Evolutionary conservation across 2,329 filamentous ascomycete species (phyloP).

Genomic region (Fusarium sp.): DNA sequence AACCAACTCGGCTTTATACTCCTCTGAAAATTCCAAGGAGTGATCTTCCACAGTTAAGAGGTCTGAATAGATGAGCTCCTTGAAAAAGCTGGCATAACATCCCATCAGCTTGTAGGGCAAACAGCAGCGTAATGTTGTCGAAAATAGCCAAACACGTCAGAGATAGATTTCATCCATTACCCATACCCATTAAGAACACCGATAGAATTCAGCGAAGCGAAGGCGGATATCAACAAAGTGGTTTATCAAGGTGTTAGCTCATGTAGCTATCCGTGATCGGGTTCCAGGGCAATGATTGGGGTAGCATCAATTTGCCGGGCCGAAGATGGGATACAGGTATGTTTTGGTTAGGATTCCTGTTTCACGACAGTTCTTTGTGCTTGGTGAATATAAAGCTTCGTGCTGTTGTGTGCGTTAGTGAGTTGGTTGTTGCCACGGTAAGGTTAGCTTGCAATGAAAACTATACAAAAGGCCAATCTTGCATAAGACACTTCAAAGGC

Average conservation of each 20-base stretch:
- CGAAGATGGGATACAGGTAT: conserved; percentile 13
- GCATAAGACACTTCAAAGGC: background rate
- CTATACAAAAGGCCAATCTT: background rate
- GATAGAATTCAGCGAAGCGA: background rate
- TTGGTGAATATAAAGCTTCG: background rate
- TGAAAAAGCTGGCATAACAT: conserved; percentile 3
- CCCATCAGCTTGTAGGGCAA: conserved; percentile 17
- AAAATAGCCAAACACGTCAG: background rate
- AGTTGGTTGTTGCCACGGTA: background rate
- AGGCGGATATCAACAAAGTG: background rate
- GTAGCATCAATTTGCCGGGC: conserved; percentile 29
- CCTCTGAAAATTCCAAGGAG: background rate
- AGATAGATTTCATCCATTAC: background rate
- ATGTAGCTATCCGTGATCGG: conserved; percentile 23
- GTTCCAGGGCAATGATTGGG: conserved; percentile 13
- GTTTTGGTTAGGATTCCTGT: conserved; percentile 1
- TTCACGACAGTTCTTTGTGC: conserved; percentile 2
- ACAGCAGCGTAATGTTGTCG: conserved; percentile 16
- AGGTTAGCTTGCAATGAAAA: background rate
- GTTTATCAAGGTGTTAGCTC: conserved; percentile 34
- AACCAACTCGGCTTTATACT: background rate
- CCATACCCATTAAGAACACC: background rate
- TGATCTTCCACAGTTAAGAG: conserved; percentile 14
- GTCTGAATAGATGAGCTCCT: conserved; percentile 4
- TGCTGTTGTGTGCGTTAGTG: background rate